A percentile compares a stretch with the other conserved stretches of the same genome.
phyloP scores from a whole-genome alignment of 129 eudicot species.

The Calendula officinalis region DNA sequence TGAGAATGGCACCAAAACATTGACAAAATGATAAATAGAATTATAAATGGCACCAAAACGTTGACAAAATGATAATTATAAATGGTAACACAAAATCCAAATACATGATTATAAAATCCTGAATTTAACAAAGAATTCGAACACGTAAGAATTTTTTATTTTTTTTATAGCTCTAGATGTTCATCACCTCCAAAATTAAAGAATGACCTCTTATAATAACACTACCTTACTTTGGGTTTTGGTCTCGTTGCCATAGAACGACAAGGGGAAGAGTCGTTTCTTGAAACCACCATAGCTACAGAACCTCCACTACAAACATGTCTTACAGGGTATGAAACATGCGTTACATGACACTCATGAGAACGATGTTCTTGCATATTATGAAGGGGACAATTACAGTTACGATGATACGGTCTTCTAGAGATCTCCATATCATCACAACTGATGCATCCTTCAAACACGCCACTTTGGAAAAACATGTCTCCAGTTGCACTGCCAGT shows the following conservation, averaged over 20 bases:
- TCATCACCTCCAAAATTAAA: conserved; percentile 7
- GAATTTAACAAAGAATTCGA: neutral
- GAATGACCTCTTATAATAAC: neutral
- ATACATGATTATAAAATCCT: neutral
- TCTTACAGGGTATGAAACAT: conserved; percentile 39
- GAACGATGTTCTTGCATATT: conserved; percentile 14
- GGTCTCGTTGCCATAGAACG: neutral
- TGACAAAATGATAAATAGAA: too few relatives aligned
- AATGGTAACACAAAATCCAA: neutral
- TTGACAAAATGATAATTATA: neutral
- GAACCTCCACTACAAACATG: conserved; percentile 44
- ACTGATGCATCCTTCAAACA: conserved; percentile 49
- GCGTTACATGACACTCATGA: conserved; percentile 21
- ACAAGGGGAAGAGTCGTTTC: conserved; percentile 1
- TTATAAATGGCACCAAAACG: neutral
- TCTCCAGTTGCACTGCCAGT: conserved; percentile 22
- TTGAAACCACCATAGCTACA: conserved; percentile 30
- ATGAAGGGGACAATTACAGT: conserved; percentile 66
- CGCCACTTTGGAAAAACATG: conserved; percentile 16
- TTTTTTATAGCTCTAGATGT: neutral
- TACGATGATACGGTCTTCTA: conserved; percentile 60
- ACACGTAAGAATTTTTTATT: neutral
- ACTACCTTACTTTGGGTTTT: conserved; percentile 3
- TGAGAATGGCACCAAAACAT: too few relatives aligned
- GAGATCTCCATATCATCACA: conserved; percentile 31